Conservation (phyloP, 805 yeast species). For the Metschnikowia shivogae region DNA sequence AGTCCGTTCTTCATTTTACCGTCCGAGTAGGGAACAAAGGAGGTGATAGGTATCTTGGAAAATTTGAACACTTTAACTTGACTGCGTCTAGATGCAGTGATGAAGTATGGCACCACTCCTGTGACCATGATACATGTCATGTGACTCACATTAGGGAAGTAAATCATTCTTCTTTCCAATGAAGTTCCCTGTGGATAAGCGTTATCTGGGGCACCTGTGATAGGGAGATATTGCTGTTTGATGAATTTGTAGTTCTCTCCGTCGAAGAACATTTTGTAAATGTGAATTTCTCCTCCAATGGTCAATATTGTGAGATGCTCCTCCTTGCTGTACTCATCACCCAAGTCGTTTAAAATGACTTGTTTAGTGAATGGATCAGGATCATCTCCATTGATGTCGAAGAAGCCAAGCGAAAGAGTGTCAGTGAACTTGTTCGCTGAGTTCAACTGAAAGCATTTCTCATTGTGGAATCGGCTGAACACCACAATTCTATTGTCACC, state of each 20-base stretch:
- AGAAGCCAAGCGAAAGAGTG: constrained; percentile 38
- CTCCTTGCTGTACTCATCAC: constrained; percentile 50
- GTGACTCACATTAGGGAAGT: constrained; percentile 55
- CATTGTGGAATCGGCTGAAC: constrained; percentile 52
- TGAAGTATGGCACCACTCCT: constrained; percentile 67
- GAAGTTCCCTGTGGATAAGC: constrained; percentile 66
- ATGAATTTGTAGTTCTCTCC: constrained; percentile 39
- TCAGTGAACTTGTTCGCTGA: constrained; percentile 47
- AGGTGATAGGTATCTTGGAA: constrained; percentile 59
- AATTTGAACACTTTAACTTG: constrained; percentile 64
- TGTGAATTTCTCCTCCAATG: constrained; percentile 72
- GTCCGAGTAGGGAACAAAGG: constrained; percentile 55
- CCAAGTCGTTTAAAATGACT: constrained; percentile 57
- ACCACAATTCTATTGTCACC: constrained; percentile 72
- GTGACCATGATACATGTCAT: constrained; percentile 62
- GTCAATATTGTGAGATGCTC: constrained; percentile 71
- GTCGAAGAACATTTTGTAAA: constrained; percentile 57
- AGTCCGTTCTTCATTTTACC: constrained; percentile 45
- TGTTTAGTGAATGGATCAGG: constrained; percentile 78
- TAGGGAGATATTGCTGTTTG: constrained; percentile 42
- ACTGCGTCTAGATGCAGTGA: constrained; percentile 62
- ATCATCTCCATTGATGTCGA: constrained; percentile 48
- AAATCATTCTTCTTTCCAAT: constrained; percentile 63
- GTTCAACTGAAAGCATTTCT: constrained; percentile 50
- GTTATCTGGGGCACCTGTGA: constrained; percentile 79